Percentiles rank a stretch among this genome's conserved stretches.
phyloP scores from a whole-genome alignment of 257 asterid genomes.

The Fraxinus excelsior region DNA sequence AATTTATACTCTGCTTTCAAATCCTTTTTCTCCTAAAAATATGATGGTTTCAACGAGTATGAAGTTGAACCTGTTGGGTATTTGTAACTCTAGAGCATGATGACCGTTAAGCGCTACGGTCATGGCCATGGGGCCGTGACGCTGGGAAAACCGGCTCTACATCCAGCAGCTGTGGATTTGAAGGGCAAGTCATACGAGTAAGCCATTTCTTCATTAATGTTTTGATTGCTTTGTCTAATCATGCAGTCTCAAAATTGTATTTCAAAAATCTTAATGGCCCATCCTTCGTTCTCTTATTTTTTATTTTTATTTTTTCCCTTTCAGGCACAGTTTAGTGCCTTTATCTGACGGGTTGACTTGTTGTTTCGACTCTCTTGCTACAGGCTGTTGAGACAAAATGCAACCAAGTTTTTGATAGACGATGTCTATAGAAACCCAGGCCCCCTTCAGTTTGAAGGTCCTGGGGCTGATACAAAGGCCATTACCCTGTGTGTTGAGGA shows the following conservation, averaged over 20 bases:
- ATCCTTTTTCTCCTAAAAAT: not conserved
- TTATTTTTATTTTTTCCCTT: no score
- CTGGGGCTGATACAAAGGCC: conserved; percentile 91
- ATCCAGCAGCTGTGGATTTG: conserved; percentile 94
- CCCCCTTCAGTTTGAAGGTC: conserved; percentile 95
- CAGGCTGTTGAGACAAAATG: conserved; percentile 84
- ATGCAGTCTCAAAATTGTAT: not conserved
- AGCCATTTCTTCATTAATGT: conserved; percentile 30
- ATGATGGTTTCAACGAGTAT: not conserved
- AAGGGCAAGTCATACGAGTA: conserved; percentile 91
- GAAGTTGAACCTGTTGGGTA: conserved; percentile 3
- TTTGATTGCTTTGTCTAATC: not conserved
- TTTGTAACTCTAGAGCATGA: conserved; percentile 70
- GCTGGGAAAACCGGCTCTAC: conserved; percentile 85
- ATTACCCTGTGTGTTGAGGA: conserved; percentile 82
- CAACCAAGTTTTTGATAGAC: conserved; percentile 78
- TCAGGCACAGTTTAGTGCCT: not conserved
- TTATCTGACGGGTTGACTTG: not conserved
- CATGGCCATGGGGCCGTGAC: conserved; percentile 66
- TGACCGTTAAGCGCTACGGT: conserved; percentile 84
- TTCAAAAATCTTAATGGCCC: not conserved
- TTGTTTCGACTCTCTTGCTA: conserved; percentile 20
- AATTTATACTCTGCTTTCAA: not conserved
- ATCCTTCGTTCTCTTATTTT: not conserved
- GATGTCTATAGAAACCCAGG: conserved; percentile 97